Base-by-base conservation (phyloP, 2,329 filamentous ascomycete species). In the Fusarium scirpi region DNA sequence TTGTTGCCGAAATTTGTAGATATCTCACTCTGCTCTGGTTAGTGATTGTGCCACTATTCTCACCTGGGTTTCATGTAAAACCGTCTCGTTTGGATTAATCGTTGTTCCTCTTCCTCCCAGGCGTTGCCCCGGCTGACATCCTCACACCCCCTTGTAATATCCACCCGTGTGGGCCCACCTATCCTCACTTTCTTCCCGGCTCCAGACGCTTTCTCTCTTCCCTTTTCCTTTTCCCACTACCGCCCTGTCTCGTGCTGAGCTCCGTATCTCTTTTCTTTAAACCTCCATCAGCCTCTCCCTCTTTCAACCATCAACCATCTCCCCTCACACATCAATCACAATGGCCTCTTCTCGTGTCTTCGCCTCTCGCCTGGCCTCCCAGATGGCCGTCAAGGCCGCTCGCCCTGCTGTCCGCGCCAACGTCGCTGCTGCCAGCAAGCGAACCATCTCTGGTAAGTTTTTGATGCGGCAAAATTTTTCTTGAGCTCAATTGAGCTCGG, bases 331-430 rank as follows among this genome's bases (percentile, higher is more conserved):
- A 85, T 83, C 85, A 85, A 84, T 90, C 88, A 89, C 88, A 93
- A 94, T 94, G 92, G 90, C 91, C 83, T 90, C 91, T 83, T 85
- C 89, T 83, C 91, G 92, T 85, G 87, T 93, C 83, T 87, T 93
- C 85, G 89, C 91, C 82, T 90, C 91, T 80, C 90, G 92, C 84
- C 87, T 94, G 86, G 90, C 91, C 84, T 87, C 89, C 81, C 88
- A 91, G 85, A 91, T 91, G 89, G 89, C 90, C 82, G 84, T 87
- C 85, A 92, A 92, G 90, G 90, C 90, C 84, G 91, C 91, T 83
- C 91, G 92, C 84, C 91, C 91, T 85, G 90, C 90, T 82, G 83
- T 90, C 80, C 90, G 90, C 79, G 85, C 86, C 79, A 85, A 87
- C 80, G 79, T 90, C 78, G 85, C 86, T 82, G 86, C 84, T 83